These are phyloP conservation scores for Avena sativa DNA, from an alignment of 176 grass and related monocot genomes.

Conservation along the genomic window DNA sequence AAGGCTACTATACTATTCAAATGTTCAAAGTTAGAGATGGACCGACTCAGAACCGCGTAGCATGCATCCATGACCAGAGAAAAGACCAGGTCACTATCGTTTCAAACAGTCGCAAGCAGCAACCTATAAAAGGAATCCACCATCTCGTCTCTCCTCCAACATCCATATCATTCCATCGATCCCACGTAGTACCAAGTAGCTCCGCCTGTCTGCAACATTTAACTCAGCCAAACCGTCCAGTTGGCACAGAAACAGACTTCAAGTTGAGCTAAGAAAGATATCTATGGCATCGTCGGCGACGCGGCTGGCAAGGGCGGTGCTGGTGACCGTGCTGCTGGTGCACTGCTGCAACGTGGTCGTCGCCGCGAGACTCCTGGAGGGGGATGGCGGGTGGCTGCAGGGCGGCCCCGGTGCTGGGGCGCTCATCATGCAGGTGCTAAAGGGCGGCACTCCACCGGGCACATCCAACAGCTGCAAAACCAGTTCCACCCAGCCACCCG, in stretches of 20 bases:
- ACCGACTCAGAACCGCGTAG: neutral
- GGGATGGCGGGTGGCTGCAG: neutral
- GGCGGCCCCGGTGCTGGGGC: neutral
- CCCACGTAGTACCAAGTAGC: too few species aligned
- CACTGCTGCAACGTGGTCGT: conserved; percentile 36
- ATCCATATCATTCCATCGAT: too few species aligned
- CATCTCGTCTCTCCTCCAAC: neutral
- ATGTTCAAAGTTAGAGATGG: neutral
- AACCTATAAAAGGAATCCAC: neutral
- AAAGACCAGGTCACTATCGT: conserved; percentile 1
- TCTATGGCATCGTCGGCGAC: neutral
- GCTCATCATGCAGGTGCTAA: conserved; percentile 20
- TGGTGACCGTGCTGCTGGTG: conserved; percentile 25
- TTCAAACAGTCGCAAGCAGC: neutral
- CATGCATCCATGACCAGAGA: neutral
- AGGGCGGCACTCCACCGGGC: neutral
- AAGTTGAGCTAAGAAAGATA: neutral
- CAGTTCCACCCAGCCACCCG: neutral
- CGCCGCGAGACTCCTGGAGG: neutral
- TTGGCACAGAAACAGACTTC: too few species aligned
- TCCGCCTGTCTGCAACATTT: neutral
- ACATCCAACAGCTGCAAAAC: neutral
- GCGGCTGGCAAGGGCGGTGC: neutral
- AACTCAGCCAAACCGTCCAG: neutral
- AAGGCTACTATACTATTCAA: neutral